These are phyloP conservation scores for Phytophthora megakarya DNA, from an alignment of 352 stramenopile species.

Conservation along the genomic window DNA sequence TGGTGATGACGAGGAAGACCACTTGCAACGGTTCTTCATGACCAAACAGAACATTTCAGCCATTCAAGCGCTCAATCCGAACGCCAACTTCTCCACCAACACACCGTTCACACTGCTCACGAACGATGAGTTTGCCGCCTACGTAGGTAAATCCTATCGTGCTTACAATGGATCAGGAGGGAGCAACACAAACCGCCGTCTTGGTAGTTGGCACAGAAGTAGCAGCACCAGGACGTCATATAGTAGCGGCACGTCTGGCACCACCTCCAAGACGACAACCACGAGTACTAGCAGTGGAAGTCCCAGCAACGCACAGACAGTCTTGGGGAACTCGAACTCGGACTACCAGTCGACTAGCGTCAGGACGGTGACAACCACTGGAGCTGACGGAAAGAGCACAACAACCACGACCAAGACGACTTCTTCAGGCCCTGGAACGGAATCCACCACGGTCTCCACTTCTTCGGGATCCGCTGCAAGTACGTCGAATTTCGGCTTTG, in stretches of 20 bases:
- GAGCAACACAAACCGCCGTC: constrained; percentile 17
- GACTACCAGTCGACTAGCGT: constrained; percentile 14
- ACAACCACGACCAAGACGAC: constrained; percentile 30
- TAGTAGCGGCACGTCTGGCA: constrained; percentile 14
- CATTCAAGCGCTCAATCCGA: constrained; percentile 43
- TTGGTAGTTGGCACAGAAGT: constrained; percentile 31
- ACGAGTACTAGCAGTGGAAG: constrained; percentile 22
- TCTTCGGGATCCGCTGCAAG: constrained; percentile 21
- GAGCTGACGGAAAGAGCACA: constrained; percentile 26
- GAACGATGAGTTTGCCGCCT: constrained; percentile 53
- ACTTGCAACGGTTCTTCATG: constrained; percentile 53
- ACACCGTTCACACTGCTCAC: constrained; percentile 64
- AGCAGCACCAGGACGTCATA: constrained; percentile 33
- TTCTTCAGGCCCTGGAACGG: constrained; percentile 24
- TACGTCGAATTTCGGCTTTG: constrained; percentile 21
- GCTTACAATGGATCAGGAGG: constrained; percentile 19
- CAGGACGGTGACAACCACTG: constrained; percentile 25
- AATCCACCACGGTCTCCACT: constrained; percentile 32
- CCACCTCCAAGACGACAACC: constrained; percentile 17
- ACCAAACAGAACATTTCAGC: constrained; percentile 45
- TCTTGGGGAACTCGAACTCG: constrained; percentile 4
- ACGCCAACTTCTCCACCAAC: constrained; percentile 55
- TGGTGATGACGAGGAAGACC: constrained; percentile 46
- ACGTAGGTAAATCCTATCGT: constrained; percentile 38
- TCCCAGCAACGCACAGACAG: constrained; percentile 4